These are phyloP conservation scores for Chloranthus sessilifolius DNA, from an alignment of 164 flowering plant genomes.

Conservation along the genomic window DNA sequence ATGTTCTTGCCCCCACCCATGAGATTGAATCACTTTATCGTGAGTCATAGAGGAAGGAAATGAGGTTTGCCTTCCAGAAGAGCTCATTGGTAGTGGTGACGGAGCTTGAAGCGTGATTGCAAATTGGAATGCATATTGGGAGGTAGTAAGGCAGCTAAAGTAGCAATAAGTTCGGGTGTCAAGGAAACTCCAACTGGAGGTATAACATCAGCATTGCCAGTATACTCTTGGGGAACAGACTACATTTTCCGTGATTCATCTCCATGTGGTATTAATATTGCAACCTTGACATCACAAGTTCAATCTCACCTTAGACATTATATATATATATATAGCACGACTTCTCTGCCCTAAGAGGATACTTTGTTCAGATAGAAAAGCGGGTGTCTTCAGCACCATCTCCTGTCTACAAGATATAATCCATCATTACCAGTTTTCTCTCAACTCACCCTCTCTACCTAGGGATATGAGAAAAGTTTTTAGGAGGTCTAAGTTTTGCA, in stretches of 20 bases:
- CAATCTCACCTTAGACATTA: too few species aligned
- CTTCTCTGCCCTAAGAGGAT: too few species aligned
- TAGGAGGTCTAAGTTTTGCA: too few species aligned
- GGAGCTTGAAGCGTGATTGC: constrained; percentile 26
- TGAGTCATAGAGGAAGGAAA: constrained; percentile 21
- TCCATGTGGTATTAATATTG: constrained; percentile 17
- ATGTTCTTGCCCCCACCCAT: constrained; percentile 53
- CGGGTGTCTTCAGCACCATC: too few species aligned
- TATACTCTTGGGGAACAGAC: constrained; percentile 34
- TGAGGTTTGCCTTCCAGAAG: constrained; percentile 25
- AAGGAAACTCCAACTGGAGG: constrained; percentile 54
- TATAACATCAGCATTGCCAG: constrained; percentile 19
- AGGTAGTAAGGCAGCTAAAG: constrained; percentile 65
- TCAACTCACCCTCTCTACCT: too few species aligned
- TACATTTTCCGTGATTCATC: constrained; percentile 28
- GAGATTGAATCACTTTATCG: constrained; percentile 31
- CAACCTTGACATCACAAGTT: too few species aligned
- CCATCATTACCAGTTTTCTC: too few species aligned
- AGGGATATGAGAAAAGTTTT: too few species aligned
- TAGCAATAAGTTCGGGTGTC: constrained; percentile 91
- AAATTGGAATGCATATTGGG: constrained; percentile 39
- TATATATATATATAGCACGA: too few species aligned
- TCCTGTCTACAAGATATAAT: too few species aligned
- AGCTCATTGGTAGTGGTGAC: constrained; percentile 20
- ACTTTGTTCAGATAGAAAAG: too few species aligned